Evolutionary conservation across 352 stramenopile genomes (phyloP), one percentile per base, ranked within the genome.

Genomic region (Pythium pectinolyticum): DNA sequence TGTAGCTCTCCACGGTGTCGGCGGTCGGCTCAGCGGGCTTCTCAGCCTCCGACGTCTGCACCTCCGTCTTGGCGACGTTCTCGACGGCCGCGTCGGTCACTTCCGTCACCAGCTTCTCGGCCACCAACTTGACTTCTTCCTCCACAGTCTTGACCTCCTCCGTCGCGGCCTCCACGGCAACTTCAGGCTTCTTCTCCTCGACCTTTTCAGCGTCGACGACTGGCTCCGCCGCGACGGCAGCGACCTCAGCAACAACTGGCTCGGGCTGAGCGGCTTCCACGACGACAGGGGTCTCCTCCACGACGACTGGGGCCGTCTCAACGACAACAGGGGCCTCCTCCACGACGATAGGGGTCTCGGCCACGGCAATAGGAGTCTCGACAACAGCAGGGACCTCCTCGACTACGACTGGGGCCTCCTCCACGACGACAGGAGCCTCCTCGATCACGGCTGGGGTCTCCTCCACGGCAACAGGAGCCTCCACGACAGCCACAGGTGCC

Each of bases 1-100:
- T 75, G 78, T 91, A 91, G 51, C 80, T 75, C 59, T 87, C 78
- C 14, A 88, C 68, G 24, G 47, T 22, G 32, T 58, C 54, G 32
- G 40, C 28, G 30, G 19, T 28, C 5, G 30, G n/a, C 19, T 57
- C 54, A 14, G 48, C 52, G 19, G 52, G 25, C 53, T 62, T 62
- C 51, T 56, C 53, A 19, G 39, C 35, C 20, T 63, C 62, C 15
- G 47, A n/a, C 12, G 40, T 27, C 51, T 66, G 49, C 14, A 30
- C 45, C n/a, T 60, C 63, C 30, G 25, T 63, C 63, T 82, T 74
- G 46, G 68, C 65, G 19, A 67, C 65, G 24, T 79, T 56, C 61
- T 82, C 76, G 10, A 57, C 54, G 2, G 61, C 61, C 1, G 45
- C 35, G 27, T 58, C 61, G 17, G 53, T 58, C 45, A 48, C 60